Base-by-base conservation (phyloP, 1,284 basidiomycete species). In the Sporisorium reilianum region DNA sequence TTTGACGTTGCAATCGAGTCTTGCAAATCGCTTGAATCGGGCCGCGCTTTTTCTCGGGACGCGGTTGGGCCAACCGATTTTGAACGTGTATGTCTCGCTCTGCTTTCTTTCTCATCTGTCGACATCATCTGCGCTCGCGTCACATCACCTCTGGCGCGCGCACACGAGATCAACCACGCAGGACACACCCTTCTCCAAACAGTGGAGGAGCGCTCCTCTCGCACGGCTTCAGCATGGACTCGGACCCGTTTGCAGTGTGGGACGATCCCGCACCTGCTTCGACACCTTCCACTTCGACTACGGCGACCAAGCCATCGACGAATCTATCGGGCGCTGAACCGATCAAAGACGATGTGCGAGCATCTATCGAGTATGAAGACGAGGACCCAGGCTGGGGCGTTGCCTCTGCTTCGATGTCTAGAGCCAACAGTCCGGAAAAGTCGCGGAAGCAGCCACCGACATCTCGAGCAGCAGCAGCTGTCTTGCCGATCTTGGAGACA, bases 241-340 rank as follows among this genome's bases (percentile, higher is more conserved):
- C 55, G 46, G 66, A 77, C 32, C 70, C 70, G 1, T 77, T 77
- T 34, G 69, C 75, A 12, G 61, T 74, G 22, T 77, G 75, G 75
- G 62, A 62, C 38, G 65, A 74, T 34, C 65, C 57, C 28, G 23
- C 55, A n/a, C 58, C 67, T n/a, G 41, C 59, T 26, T 18, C 56
- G 23, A 20, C 46, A 8, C 26, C 63, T 3, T 41, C 59, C 20
- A 26, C 55, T 5, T 34, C 36, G 18, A 45, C 28, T 8, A 7
- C 58, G 41, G 10, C 57, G 26, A 22, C 46, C 45, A 48, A 56
- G 11, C 10, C 28, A 14, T 28, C 46, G 18, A 26, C 14, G 5
- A 22, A 10, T 14, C 8, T 14, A 4, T 28, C 40, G 8, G 18
- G 12, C 6, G 6, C 38, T 5, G 40, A 61, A 23, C 2, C 20